Conservation (phyloP, 768 basidiomycete species). For the Suillus tomentosus region DNA sequence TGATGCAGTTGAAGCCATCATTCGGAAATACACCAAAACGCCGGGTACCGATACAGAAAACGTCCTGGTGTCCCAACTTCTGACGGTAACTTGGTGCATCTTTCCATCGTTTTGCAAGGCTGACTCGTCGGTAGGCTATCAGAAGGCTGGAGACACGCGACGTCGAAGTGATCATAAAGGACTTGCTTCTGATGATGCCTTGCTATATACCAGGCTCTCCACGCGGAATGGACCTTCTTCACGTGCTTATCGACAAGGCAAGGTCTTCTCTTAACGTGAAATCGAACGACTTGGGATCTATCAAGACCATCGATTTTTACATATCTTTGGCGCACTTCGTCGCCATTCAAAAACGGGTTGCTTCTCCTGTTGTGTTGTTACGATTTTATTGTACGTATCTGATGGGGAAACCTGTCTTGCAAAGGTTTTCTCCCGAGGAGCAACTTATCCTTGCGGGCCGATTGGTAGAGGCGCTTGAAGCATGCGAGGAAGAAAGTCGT, state of each 20-base stretch:
- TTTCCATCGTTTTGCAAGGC: neutral
- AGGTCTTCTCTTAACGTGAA: constrained; percentile 33
- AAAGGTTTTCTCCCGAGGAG: constrained; percentile 44
- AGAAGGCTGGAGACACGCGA: constrained; percentile 44
- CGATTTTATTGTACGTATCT: constrained; percentile 52
- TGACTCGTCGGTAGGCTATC: constrained; percentile 45
- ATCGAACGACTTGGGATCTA: constrained; percentile 31
- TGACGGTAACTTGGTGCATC: constrained; percentile 42
- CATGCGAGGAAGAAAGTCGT: constrained; percentile 35
- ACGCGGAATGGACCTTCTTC: constrained; percentile 43
- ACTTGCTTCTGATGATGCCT: constrained; percentile 52
- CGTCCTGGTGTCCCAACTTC: constrained; percentile 47
- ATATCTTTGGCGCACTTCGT: constrained; percentile 49
- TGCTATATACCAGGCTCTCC: constrained; percentile 41
- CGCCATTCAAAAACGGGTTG: constrained; percentile 42
- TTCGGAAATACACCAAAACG: constrained; percentile 44
- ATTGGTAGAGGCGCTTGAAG: constrained; percentile 45
- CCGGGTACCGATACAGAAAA: constrained; percentile 48
- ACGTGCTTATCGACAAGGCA: constrained; percentile 41
- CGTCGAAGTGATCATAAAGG: constrained; percentile 49
- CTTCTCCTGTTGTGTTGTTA: constrained; percentile 48
- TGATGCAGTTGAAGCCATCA: constrained; percentile 50
- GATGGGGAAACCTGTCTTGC: constrained; percentile 48
- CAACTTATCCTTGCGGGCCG: constrained; percentile 48
- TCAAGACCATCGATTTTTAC: constrained; percentile 43